These are phyloP conservation scores for Lentinus brumalis DNA, from an alignment of 768 basidiomycete genomes.

Conservation along the genomic window DNA sequence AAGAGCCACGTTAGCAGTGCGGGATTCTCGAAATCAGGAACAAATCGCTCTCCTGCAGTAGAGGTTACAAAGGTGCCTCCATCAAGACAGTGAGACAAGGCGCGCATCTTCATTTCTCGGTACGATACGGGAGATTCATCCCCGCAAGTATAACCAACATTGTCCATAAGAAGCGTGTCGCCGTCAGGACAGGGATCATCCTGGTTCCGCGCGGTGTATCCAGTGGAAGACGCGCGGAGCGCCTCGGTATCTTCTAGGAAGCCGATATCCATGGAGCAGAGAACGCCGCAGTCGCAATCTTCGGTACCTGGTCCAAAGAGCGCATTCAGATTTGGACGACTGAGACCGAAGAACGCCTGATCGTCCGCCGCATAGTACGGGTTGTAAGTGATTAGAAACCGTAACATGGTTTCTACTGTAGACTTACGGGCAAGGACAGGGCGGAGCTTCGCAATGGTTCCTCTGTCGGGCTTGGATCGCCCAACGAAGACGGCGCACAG, in stretches of 20 bases:
- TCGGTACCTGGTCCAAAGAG: not conserved
- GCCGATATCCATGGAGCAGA: not conserved
- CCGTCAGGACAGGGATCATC: not conserved
- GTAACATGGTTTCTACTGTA: not conserved
- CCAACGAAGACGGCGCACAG: slow-evolving; percentile 2
- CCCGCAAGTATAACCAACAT: not conserved
- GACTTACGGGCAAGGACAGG: not conserved
- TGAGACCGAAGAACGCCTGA: not conserved
- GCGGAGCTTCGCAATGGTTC: not conserved
- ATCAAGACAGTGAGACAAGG: not conserved
- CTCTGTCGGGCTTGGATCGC: not conserved
- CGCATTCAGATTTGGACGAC: not conserved
- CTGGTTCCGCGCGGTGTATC: not conserved
- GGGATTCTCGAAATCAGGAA: not conserved
- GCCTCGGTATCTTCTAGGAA: not conserved
- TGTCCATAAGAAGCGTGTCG: not conserved
- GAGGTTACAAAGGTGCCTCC: not conserved
- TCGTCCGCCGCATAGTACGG: not conserved
- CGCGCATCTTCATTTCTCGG: not conserved
- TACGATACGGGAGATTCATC: not conserved
- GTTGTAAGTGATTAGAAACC: not conserved
- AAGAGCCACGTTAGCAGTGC: too few species aligned
- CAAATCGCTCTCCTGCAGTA: not conserved
- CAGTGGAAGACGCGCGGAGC: not conserved
- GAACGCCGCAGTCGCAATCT: not conserved